These are phyloP conservation scores for Candida cerambycidarum DNA, from an alignment of 805 yeast genomes.

Conservation along the genomic window DNA sequence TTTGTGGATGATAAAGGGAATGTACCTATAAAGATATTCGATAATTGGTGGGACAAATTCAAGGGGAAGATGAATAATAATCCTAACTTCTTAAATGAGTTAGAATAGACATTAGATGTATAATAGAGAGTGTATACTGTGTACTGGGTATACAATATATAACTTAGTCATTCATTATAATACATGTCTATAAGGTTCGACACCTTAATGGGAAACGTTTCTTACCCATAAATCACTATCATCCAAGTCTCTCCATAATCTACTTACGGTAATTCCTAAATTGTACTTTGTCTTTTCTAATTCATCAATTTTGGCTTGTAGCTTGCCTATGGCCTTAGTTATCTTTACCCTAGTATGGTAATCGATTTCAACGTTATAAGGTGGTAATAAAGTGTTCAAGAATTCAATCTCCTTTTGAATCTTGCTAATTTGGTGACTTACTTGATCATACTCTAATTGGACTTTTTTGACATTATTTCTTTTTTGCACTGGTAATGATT, in stretches of 20 bases:
- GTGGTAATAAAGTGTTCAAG: constrained; percentile 40
- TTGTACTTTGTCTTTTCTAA: constrained; percentile 40
- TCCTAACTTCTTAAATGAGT: constrained; percentile 71
- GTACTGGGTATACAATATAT: background rate
- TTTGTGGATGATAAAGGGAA: constrained; percentile 77
- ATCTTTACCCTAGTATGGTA: constrained; percentile 42
- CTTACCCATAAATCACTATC: constrained; percentile 45
- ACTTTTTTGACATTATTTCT: constrained; percentile 18
- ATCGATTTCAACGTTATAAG: constrained; percentile 44
- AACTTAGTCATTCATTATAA: constrained; percentile 5
- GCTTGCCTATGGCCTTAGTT: constrained; percentile 39
- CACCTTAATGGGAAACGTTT: constrained; percentile 13
- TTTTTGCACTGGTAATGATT: background rate
- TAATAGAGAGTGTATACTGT: no score
- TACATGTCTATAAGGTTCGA: background rate
- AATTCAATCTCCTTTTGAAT: constrained; percentile 41
- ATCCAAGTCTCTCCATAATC: constrained; percentile 44
- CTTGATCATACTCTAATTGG: constrained; percentile 37
- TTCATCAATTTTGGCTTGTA: constrained; percentile 40
- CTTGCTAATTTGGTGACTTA: constrained; percentile 30
- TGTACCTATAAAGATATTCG: constrained; percentile 84
- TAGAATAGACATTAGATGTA: no score
- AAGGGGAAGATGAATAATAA: constrained; percentile 71
- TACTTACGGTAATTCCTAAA: constrained; percentile 41
- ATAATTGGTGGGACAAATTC: constrained; percentile 95